Conservation (phyloP, 495 filamentous ascomycete species). For the Acidiella bohemica region DNA sequence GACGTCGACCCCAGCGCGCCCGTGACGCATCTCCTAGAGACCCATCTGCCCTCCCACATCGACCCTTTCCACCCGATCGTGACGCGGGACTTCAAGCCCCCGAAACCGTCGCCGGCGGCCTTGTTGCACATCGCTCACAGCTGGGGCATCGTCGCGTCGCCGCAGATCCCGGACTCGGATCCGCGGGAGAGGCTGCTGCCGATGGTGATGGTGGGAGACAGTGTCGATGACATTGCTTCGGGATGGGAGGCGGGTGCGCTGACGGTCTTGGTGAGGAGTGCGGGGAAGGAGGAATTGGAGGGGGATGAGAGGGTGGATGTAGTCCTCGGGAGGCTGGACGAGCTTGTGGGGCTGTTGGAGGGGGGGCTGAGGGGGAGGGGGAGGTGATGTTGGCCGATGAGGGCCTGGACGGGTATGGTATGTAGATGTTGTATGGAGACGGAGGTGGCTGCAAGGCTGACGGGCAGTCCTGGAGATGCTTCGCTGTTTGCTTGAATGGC, state of each 20-base stretch:
- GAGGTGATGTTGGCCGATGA: too few species aligned
- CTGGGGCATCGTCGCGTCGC: slow-evolving; percentile 53
- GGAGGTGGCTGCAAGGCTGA: too few species aligned
- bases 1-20: slow-evolving; percentile 34
- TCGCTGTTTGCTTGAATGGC: too few species aligned
- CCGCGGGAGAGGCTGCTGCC: slow-evolving; percentile 8
- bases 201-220: slow-evolving; percentile 67
- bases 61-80: slow-evolving; percentile 61
- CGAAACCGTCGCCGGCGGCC: slow-evolving; percentile 82
- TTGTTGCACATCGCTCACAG: slow-evolving; percentile 66
- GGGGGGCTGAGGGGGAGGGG: slow-evolving; percentile 18
- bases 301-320: slow-evolving; percentile 66
- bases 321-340: slow-evolving; percentile 23
- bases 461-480: too few species aligned
- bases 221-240: slow-evolving; percentile 86
- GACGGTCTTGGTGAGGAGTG: slow-evolving; percentile 75
- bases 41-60: slow-evolving; percentile 49
- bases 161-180: slow-evolving; percentile 21
- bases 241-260: slow-evolving; percentile 74
- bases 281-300: slow-evolving; percentile 58
- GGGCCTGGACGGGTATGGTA: too few species aligned
- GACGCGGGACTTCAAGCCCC: slow-evolving; percentile 67
- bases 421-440: too few species aligned
- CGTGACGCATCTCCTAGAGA: slow-evolving; percentile 56
- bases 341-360: slow-evolving; percentile 26